phyloP scores from a whole-genome alignment of 2,329 filamentous ascomycete genomes.

The Xylariales sp. region DNA sequence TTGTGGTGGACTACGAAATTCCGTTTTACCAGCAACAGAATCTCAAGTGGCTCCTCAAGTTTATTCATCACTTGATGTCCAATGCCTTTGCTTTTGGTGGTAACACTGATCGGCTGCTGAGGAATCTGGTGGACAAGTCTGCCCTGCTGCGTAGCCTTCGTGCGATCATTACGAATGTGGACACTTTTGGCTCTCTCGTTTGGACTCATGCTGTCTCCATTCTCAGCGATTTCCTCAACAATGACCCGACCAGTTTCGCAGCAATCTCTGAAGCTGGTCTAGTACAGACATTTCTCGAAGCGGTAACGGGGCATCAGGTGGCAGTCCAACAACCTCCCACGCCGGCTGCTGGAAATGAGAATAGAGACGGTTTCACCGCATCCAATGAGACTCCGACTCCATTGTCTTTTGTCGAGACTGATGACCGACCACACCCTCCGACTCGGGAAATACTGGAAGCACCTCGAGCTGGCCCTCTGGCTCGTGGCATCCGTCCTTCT shows the following conservation, averaged over 20 bases:
- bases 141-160: conserved; percentile 75
- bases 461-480: conserved; percentile 42
- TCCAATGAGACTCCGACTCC: conserved; percentile 34
- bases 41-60: conserved; percentile 89
- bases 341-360: conserved; percentile 26
- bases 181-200: conserved; percentile 81
- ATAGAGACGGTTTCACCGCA: conserved; percentile 31
- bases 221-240: conserved; percentile 94
- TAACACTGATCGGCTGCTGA: conserved; percentile 82
- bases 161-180: conserved; percentile 74
- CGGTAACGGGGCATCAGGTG: conserved; percentile 59
- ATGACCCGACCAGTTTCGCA: conserved; percentile 94
- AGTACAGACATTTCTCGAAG: conserved; percentile 78
- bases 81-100: conserved; percentile 65
- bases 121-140: conserved; percentile 92
- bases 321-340: conserved; percentile 29
- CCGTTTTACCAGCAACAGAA: conserved; percentile 92
- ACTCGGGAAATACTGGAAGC: conserved; percentile 43
- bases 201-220: conserved; percentile 95
- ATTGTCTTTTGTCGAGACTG: conserved; percentile 33
- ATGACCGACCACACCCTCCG: conserved; percentile 47
- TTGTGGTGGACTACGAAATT: conserved; percentile 86
- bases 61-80: conserved; percentile 91
- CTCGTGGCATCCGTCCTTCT: conserved; percentile 76
- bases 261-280: conserved; percentile 93